Percentiles rank a stretch among this genome's conserved stretches.
Evolutionary conservation across 345 rosid species (phyloP).

Genomic region (Turnera subulata): DNA sequence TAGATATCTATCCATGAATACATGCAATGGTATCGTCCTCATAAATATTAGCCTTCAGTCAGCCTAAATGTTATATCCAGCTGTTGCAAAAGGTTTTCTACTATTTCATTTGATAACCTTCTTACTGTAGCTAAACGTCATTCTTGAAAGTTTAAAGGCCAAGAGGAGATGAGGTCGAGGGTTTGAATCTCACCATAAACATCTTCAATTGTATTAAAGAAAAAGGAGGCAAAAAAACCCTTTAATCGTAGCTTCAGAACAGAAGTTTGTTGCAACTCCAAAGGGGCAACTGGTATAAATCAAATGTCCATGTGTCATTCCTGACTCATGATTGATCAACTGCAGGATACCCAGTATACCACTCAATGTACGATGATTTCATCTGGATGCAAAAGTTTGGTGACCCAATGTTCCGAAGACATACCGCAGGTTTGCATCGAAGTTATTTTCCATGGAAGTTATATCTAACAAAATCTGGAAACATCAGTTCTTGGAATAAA

Average conservation of each 20-base stretch:
- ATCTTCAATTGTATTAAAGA: too few relatives aligned
- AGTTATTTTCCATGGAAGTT: too few relatives aligned
- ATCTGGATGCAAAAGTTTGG: slow-evolving; percentile 82
- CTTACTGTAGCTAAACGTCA: too few relatives aligned
- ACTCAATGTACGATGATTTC: slow-evolving; percentile 82
- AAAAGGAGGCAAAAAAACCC: too few relatives aligned
- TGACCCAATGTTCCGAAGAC: slow-evolving; percentile 67
- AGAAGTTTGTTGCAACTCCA: not conserved
- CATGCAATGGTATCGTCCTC: not conserved
- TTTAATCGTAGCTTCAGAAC: not conserved
- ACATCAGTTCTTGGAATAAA: too few relatives aligned
- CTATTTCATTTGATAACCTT: not conserved
- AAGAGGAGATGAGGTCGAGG: too few relatives aligned
- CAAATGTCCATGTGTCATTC: too few relatives aligned
- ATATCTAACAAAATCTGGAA: not conserved
- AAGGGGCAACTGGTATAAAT: not conserved
- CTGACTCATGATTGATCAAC: not conserved
- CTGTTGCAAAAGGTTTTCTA: not conserved
- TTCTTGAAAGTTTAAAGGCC: too few relatives aligned
- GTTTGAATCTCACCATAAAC: too few relatives aligned
- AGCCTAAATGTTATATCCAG: not conserved
- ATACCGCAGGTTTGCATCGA: slow-evolving; percentile 69
- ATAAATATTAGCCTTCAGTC: not conserved
- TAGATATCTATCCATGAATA: too few relatives aligned
- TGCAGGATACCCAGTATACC: slow-evolving; percentile 78